These are phyloP conservation scores for Lactarius hatsudake DNA, from an alignment of 768 basidiomycete species.

Conservation along the genomic window DNA sequence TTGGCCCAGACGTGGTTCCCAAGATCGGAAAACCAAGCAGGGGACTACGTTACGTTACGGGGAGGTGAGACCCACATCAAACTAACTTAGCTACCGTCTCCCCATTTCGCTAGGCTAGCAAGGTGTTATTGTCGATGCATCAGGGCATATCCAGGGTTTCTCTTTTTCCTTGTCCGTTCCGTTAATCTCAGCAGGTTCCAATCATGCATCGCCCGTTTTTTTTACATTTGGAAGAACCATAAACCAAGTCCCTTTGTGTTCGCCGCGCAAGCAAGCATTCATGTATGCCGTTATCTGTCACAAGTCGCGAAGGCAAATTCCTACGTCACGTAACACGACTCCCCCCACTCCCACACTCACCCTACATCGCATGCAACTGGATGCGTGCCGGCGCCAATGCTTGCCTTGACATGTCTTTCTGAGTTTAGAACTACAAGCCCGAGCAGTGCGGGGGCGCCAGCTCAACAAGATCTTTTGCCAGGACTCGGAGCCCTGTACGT, in stretches of 20 bases:
- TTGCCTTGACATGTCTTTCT: background rate
- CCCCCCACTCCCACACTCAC: background rate
- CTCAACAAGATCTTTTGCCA: background rate
- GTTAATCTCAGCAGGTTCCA: background rate
- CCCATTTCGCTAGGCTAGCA: background rate
- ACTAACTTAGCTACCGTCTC: background rate
- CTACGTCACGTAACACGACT: background rate
- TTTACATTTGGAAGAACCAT: background rate
- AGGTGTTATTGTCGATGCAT: background rate
- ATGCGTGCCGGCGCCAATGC: background rate
- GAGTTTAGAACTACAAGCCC: background rate
- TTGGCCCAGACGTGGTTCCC: background rate
- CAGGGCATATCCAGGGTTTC: background rate
- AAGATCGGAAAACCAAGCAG: background rate
- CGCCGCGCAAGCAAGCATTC: background rate
- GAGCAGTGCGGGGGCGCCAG: background rate
- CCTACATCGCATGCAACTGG: background rate
- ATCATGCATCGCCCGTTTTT: background rate
- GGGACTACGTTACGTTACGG: constrained; percentile 7
- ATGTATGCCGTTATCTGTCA: constrained; percentile 1
- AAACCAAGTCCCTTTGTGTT: background rate
- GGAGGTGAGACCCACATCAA: background rate
- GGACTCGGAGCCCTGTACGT: background rate
- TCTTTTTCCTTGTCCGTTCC: background rate
- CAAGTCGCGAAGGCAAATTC: background rate